Percentiles rank a stretch among this genome's conserved stretches.
These are phyloP conservation scores for Tetrahymena borealis DNA, from an alignment of 73 alveolate genomes.

Conservation along the genomic window DNA sequence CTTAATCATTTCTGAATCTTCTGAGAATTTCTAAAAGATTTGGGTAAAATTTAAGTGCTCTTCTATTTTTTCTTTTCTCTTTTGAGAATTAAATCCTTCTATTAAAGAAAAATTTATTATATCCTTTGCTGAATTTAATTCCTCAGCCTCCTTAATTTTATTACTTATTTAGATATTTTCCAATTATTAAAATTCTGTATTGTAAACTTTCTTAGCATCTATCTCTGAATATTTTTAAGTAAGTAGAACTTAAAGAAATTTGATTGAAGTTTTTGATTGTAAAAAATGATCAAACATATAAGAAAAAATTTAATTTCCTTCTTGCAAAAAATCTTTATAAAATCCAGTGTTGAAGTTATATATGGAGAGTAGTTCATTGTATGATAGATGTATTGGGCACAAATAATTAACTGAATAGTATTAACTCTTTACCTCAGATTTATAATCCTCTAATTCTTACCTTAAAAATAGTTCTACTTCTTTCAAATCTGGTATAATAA, in stretches of 20 bases:
- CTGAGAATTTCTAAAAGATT: not conserved
- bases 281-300: not conserved
- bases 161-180: not conserved
- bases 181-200: not conserved
- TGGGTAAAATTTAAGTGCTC: not conserved
- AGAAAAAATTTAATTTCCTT: not conserved
- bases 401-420: not conserved
- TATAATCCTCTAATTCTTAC: not conserved
- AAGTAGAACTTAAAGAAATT: not conserved
- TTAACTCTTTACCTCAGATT: not conserved
- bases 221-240: not conserved
- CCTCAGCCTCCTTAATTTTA: not conserved
- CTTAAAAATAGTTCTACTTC: not conserved
- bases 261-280: not conserved
- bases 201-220: not conserved
- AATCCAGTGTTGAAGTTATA: not conserved
- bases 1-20: not conserved
- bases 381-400: not conserved
- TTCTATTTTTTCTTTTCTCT: not conserved
- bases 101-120: not conserved
- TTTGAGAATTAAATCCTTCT: not conserved
- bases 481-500: not conserved
- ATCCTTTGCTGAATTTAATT: not conserved
- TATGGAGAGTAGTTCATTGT: not conserved
- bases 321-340: not conserved